Conservation (phyloP, 2,329 filamentous ascomycete species). For the Aureobasidium sp. region DNA sequence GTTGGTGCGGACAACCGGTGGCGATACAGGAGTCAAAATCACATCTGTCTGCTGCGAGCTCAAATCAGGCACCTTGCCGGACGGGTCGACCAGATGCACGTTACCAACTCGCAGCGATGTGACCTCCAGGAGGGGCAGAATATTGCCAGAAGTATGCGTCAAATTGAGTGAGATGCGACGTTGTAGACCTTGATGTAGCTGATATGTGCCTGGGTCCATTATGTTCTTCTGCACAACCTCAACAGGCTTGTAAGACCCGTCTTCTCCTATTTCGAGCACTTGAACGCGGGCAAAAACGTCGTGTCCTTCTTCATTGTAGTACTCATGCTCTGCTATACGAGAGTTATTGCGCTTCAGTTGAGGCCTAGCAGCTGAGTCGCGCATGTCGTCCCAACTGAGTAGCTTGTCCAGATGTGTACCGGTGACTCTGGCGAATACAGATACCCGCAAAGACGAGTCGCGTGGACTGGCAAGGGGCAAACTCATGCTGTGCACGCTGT, state of each 20-base stretch:
- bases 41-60: constrained; percentile 66
- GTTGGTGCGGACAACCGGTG: constrained; percentile 74
- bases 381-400: constrained; percentile 97
- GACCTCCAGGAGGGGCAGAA: constrained; percentile 81
- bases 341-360: constrained; percentile 54
- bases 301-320: constrained; percentile 86
- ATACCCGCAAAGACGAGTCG: constrained; percentile 70
- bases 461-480: constrained; percentile 70
- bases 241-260: constrained; percentile 82
- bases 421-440: constrained; percentile 85
- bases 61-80: constrained; percentile 76
- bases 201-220: constrained; percentile 81
- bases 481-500: constrained; percentile 98
- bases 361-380: constrained; percentile 55
- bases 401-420: constrained; percentile 94
- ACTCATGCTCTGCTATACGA: constrained; percentile 83
- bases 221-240: constrained; percentile 83
- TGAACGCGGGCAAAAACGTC: constrained; percentile 84
- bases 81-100: constrained; percentile 74
- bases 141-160: constrained; percentile 84
- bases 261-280: constrained; percentile 84
- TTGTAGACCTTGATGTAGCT: constrained; percentile 90
- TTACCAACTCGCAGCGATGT: constrained; percentile 68
- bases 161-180: constrained; percentile 78
- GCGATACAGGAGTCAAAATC: constrained; percentile 64